phyloP scores from a whole-genome alignment of 2,329 filamentous ascomycete species.

The Colletotrichum theobromicola region DNA sequence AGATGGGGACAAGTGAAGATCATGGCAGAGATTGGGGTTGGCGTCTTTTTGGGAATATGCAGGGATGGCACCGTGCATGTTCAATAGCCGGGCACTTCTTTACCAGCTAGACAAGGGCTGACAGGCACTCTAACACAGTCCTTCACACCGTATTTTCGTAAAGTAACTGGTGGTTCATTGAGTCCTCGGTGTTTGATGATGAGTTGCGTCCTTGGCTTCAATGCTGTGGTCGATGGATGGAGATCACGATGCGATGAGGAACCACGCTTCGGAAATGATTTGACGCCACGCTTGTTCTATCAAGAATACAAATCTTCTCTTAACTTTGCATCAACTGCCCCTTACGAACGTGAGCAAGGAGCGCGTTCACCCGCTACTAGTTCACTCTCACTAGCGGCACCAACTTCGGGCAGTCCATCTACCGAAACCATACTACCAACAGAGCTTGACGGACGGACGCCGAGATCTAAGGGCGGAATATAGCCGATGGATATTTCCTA shows the following conservation, averaged over 20 bases:
- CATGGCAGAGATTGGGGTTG: background rate
- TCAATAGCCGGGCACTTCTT: background rate
- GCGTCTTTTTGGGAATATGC: background rate
- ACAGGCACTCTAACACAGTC: background rate
- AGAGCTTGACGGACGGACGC: background rate
- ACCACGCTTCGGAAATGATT: background rate
- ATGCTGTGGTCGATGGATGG: accelerated
- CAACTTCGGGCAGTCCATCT: background rate
- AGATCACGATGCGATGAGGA: background rate
- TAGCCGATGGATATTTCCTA: background rate
- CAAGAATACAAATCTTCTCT: background rate
- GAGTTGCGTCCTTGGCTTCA: accelerated
- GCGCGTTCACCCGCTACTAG: background rate
- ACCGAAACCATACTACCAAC: background rate
- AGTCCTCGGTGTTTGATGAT: accelerated
- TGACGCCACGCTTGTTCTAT: accelerated
- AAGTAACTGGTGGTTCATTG: accelerated
- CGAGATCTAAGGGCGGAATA: background rate
- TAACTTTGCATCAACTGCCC: accelerated
- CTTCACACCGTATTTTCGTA: background rate
- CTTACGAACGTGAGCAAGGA: background rate
- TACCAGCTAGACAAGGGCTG: background rate
- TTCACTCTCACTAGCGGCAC: background rate
- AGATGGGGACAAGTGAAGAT: background rate
- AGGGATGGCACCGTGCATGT: background rate